A percentile compares a stretch with the other conserved stretches of the same genome.
Conservation (phyloP, 257 asterid species). For the Solanum rostratum region DNA sequence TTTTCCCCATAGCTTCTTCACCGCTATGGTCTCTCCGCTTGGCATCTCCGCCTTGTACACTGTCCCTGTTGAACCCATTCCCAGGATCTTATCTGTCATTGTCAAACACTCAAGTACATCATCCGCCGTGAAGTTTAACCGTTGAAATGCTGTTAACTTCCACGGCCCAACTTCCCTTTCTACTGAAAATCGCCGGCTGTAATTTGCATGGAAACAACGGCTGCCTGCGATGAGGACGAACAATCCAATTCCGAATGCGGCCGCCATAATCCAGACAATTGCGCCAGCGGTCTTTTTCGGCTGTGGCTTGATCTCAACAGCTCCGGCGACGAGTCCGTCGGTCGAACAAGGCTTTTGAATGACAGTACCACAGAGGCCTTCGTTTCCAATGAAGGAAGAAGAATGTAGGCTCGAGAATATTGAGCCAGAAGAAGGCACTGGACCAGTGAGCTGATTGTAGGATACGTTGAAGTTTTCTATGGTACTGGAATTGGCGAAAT, state of each 20-base stretch:
- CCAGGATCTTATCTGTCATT: slow-evolving; percentile 49
- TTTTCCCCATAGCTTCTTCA: slow-evolving; percentile 81
- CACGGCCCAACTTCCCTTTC: slow-evolving; percentile 52
- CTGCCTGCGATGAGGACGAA: slow-evolving; percentile 45
- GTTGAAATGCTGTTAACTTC: slow-evolving; percentile 77
- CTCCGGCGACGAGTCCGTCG: slow-evolving; percentile 14
- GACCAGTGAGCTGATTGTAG: slow-evolving; percentile 78
- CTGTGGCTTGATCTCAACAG: slow-evolving; percentile 22
- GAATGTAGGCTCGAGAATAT: slow-evolving; percentile 56
- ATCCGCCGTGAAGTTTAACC: slow-evolving; percentile 67
- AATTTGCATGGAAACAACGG: slow-evolving; percentile 47
- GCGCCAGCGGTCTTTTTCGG: slow-evolving; percentile 62
- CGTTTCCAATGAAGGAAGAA: slow-evolving; percentile 67
- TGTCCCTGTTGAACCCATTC: slow-evolving; percentile 80
- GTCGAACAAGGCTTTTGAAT: slow-evolving; percentile 44
- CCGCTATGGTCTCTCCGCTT: slow-evolving; percentile 82
- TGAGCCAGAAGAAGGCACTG: slow-evolving; percentile 59
- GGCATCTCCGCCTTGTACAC: slow-evolving; percentile 95
- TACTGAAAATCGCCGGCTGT: slow-evolving; percentile 23
- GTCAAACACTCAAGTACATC: slow-evolving; percentile 56
- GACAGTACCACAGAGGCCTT: slow-evolving; percentile 63
- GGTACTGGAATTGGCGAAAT: slow-evolving; percentile 62
- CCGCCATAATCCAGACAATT: slow-evolving; percentile 71
- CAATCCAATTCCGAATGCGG: slow-evolving; percentile 61
- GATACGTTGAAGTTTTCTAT: slow-evolving; percentile 81